Conservation (phyloP, 2,329 filamentous ascomycete species). For the Neophaeococcomyces aloes region DNA sequence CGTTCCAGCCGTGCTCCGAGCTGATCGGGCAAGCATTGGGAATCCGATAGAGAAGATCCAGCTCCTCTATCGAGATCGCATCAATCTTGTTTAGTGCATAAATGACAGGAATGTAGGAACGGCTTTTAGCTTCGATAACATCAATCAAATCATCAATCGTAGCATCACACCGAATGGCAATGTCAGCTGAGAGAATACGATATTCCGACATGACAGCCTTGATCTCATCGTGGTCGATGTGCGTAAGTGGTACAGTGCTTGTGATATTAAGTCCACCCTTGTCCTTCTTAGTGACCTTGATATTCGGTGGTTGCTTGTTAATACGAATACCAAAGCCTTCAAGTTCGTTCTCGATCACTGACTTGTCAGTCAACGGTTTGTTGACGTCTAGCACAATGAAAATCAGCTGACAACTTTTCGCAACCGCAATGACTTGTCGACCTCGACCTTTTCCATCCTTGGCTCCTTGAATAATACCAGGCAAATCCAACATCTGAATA, state of each 20-base stretch:
- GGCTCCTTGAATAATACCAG: conserved; percentile 96
- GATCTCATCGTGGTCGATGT: conserved; percentile 95
- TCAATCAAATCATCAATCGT: conserved; percentile 97
- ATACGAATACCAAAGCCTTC: conserved; percentile 96
- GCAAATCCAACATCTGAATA: conserved; percentile 95
- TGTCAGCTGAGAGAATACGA: conserved; percentile 90
- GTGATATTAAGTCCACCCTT: conserved; percentile 95
- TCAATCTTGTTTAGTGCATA: conserved; percentile 99
- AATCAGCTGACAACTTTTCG: conserved; percentile 96
- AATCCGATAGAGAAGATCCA: conserved; percentile 91
- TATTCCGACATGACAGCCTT: conserved; percentile 97
- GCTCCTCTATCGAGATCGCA: conserved; percentile 91
- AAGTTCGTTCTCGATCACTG: conserved; percentile 85
- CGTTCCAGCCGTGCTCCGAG: conserved; percentile 94
- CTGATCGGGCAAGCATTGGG: conserved; percentile 96
- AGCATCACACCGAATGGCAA: conserved; percentile 93
- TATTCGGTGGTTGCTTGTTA: conserved; percentile 95
- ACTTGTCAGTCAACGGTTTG: conserved; percentile 94
- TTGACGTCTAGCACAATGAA: conserved; percentile 98
- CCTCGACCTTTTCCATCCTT: conserved; percentile 97
- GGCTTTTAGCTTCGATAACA: conserved; percentile 82
- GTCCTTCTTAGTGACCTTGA: conserved; percentile 99
- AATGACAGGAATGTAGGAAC: conserved; percentile 96
- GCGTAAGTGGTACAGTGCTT: conserved; percentile 80
- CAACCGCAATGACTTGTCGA: conserved; percentile 95